These are phyloP conservation scores for Citrus medica DNA, from an alignment of 345 rosid species.

Conservation along the genomic window DNA sequence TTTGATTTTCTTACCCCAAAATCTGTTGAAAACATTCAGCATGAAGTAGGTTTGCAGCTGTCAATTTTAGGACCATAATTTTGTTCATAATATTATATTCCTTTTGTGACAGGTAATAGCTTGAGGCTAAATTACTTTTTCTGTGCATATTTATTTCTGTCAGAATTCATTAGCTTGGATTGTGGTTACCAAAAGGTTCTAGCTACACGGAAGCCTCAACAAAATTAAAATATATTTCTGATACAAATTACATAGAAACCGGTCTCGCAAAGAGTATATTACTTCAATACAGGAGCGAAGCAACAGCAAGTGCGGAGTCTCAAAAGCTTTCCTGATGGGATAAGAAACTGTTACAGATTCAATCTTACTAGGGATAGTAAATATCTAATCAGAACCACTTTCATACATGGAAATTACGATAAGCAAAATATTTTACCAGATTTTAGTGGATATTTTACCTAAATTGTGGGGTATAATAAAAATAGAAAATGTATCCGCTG, in stretches of 20 bases:
- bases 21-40: no score
- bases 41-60: slow-evolving; percentile 9
- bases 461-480: slow-evolving; percentile 32
- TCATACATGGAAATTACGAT: slow-evolving; percentile 58
- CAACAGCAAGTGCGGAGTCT: slow-evolving; percentile 21
- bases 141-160: not conserved
- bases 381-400: slow-evolving; percentile 45
- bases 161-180: slow-evolving; percentile 48
- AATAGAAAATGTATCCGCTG: slow-evolving; percentile 8
- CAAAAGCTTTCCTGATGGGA: slow-evolving; percentile 36
- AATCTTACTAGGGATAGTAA: slow-evolving; percentile 20
- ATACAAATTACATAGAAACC: slow-evolving; percentile 22
- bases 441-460: slow-evolving; percentile 44
- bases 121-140: not conserved
- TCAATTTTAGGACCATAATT: not conserved
- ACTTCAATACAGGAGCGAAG: slow-evolving; percentile 12
- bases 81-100: not conserved
- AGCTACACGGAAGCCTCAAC: slow-evolving; percentile 26
- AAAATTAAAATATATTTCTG: slow-evolving; percentile 28
- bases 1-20: no score
- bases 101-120: not conserved
- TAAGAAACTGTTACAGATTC: slow-evolving; percentile 31
- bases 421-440: slow-evolving; percentile 12
- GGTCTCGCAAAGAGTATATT: slow-evolving; percentile 17
- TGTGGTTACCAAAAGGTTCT: slow-evolving; percentile 24